Base-by-base conservation (phyloP, 805 yeast genomes). In the Lipomyces japonicus region DNA sequence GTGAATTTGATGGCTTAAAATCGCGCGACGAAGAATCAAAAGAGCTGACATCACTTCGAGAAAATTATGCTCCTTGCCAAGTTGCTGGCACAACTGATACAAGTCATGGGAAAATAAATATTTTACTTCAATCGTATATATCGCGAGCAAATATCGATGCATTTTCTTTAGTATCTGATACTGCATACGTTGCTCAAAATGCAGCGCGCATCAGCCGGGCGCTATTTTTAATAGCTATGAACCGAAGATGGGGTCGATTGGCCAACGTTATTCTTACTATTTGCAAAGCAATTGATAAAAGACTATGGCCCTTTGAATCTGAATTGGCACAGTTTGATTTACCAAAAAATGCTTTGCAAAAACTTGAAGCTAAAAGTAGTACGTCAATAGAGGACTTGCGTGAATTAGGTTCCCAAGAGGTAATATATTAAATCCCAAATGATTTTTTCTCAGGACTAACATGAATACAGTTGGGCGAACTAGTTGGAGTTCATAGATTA, bases 121-220 rank as follows among this genome's bases (percentile, higher is more conserved):
- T 89, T 39, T 74, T 95, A 39, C 69, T 93, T 18, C 99, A 93
- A 66, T 82, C 97, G 0, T 95, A 76, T 65, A 84, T 93, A 26
- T 88, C 97, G 0, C 80, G 82, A 50, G 80, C 88, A 1, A 61
- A 66, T 9, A 78, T 90, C 32, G 79, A 76, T 50, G 96, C 88
- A 50, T 81, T 96, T 2, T 84, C 98, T 0, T 71, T 93, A 51
- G 72, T 79, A 2, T 87, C 97, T 0, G 98, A 93, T 67, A 75
- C 86, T 42, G 85, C 87, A 55, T 93, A 93, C 65, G 95, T 93
- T 49, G 97, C 97, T 1, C 98, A 93, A 63, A 93, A 93, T 63
- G 78, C 97, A 2, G 88, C 91, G 1, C 81, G 99, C 72, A 91
- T 93, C 30, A 80, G 95, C 58, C 78, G 97, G 23, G 96, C 98